These are phyloP conservation scores for Beauveria australis DNA, from an alignment of 2,329 filamentous ascomycete species.

Conservation along the genomic window DNA sequence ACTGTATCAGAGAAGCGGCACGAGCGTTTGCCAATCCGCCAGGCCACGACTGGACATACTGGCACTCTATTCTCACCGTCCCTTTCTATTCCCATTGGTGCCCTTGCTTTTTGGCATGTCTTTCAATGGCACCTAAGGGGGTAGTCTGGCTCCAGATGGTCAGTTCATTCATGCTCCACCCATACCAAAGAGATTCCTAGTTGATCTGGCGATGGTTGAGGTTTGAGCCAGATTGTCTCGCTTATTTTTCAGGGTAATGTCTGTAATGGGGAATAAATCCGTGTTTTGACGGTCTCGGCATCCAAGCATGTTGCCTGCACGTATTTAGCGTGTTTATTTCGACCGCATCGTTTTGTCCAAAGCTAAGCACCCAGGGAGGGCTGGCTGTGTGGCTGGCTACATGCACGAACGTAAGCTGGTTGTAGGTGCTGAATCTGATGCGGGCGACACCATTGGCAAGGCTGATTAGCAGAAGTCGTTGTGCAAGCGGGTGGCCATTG, in stretches of 20 bases:
- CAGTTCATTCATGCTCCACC: neutral
- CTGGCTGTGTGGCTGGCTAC: neutral
- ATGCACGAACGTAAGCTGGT: neutral
- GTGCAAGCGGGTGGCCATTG: neutral
- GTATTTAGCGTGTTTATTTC: too few species aligned
- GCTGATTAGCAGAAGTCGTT: neutral
- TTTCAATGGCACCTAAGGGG: neutral
- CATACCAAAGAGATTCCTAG: neutral
- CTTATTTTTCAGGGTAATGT: neutral
- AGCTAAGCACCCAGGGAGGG: neutral
- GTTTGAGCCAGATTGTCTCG: neutral
- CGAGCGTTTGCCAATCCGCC: neutral
- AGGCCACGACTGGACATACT: neutral
- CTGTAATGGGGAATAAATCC: neutral
- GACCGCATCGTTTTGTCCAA: too few species aligned
- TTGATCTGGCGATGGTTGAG: slow-evolving; percentile 7
- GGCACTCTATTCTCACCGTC: neutral
- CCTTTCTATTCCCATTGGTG: neutral
- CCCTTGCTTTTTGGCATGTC: neutral
- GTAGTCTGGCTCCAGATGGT: neutral
- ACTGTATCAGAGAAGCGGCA: neutral
- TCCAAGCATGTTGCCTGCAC: too few species aligned
- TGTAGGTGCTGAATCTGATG: neutral
- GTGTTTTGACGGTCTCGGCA: neutral
- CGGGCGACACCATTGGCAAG: neutral